Conservation (phyloP, 192 early-diverging fungal species). For the Rhizophagus clarus region DNA sequence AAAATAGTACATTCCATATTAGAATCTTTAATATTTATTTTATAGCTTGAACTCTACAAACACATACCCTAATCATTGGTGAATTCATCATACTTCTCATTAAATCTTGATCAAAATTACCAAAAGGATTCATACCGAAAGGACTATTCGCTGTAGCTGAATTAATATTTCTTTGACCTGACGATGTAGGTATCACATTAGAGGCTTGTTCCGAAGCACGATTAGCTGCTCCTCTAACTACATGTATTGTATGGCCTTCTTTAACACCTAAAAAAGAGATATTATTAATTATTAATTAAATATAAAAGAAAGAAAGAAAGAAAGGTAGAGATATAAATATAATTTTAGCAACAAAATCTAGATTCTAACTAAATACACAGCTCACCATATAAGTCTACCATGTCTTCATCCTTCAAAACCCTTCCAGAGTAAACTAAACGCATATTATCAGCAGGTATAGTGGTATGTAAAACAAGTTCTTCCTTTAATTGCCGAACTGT, state of each 20-base stretch:
- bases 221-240: slow-evolving; percentile 72
- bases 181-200: slow-evolving; percentile 46
- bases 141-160: slow-evolving; percentile 19
- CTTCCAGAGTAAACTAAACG: slow-evolving; percentile 90
- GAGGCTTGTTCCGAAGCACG: slow-evolving; percentile 43
- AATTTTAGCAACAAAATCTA: too few relatives aligned
- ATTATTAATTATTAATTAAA: background rate
- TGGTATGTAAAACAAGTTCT: slow-evolving; percentile 55
- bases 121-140: slow-evolving; percentile 23
- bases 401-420: slow-evolving; percentile 92
- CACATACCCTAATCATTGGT: slow-evolving; percentile 45
- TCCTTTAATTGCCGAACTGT: slow-evolving; percentile 77
- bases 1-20: background rate
- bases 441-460: slow-evolving; percentile 63
- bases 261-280: slow-evolving; percentile 53
- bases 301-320: background rate
- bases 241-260: slow-evolving; percentile 87
- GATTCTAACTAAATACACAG: background rate
- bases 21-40: background rate
- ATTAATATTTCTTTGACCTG: slow-evolving; percentile 34
- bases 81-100: slow-evolving; percentile 44
- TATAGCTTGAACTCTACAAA: background rate
- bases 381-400: slow-evolving; percentile 67
- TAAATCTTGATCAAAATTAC: slow-evolving; percentile 28
- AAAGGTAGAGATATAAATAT: too few relatives aligned